Conservation (phyloP, 306 rosid species). For the Myrica gale region DNA sequence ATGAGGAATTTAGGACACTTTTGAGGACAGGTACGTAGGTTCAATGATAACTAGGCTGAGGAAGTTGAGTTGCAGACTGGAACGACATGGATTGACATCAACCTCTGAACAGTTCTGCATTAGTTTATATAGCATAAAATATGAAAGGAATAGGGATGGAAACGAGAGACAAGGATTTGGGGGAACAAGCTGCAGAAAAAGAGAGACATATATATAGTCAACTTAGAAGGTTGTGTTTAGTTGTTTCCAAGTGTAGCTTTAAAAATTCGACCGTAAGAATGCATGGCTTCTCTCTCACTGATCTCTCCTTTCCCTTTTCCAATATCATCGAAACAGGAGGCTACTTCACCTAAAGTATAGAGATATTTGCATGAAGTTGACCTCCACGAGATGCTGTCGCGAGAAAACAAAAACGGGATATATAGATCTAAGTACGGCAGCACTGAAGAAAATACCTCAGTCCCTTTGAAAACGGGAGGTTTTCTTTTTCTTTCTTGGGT, state of each 20-base stretch:
- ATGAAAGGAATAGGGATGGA: constrained; percentile 31
- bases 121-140: constrained; percentile 43
- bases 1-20: constrained; percentile 9
- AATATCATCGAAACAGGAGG: too few species aligned
- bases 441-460: too few species aligned
- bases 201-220: constrained; percentile 37
- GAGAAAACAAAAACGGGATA: too few species aligned
- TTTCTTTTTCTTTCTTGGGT: too few species aligned
- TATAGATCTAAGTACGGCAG: too few species aligned
- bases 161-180: constrained; percentile 32
- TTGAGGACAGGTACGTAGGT: not conserved
- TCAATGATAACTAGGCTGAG: constrained; percentile 20
- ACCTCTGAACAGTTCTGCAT: constrained; percentile 27
- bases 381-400: too few species aligned
- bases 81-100: constrained; percentile 26
- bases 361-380: too few species aligned
- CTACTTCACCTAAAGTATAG: too few species aligned
- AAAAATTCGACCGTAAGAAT: not conserved
- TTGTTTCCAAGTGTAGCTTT: constrained; percentile 4
- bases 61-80: constrained; percentile 31
- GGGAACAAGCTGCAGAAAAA: constrained; percentile 35
- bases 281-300: not conserved
- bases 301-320: too few species aligned
- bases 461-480: too few species aligned
- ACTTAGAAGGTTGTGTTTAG: constrained; percentile 22